Percentiles rank a stretch among this genome's conserved stretches.
phyloP scores from a whole-genome alignment of 2,329 filamentous ascomycete genomes.

The Colletotrichum phormii region DNA sequence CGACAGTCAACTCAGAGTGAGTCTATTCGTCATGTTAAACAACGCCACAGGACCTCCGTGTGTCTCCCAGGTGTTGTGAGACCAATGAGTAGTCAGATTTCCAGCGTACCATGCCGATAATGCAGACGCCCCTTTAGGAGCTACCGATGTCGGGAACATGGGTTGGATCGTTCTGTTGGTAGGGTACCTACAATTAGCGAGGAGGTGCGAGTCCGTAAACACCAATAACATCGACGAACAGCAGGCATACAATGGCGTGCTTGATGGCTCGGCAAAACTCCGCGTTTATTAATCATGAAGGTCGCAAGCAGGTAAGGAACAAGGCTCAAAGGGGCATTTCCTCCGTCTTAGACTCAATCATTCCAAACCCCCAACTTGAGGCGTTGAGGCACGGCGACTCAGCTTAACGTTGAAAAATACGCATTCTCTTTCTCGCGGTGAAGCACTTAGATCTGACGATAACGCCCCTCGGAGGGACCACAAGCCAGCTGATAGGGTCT shows the following conservation, averaged over 20 bases:
- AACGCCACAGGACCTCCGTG: neutral
- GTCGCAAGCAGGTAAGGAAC: neutral
- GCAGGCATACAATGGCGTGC: conserved; percentile 19
- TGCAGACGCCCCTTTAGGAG: neutral
- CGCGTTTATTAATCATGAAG: neutral
- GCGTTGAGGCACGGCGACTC: too few species aligned
- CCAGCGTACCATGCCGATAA: neutral
- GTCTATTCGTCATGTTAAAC: neutral
- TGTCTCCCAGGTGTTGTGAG: neutral
- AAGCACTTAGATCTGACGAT: too few species aligned
- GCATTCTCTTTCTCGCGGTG: too few species aligned
- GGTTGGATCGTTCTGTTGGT: neutral
- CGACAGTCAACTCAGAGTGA: neutral
- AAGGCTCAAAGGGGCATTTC: neutral
- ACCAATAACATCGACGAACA: neutral
- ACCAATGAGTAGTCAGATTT: neutral
- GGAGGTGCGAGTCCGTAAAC: neutral
- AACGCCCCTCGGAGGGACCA: too few species aligned
- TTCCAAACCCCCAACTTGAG: too few species aligned
- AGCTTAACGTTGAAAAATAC: too few species aligned
- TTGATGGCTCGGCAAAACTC: neutral
- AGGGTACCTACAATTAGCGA: neutral
- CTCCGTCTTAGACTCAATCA: too few species aligned
- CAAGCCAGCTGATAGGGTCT: too few species aligned
- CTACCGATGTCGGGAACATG: neutral